phyloP scores from a whole-genome alignment of 768 basidiomycete species.

The Wakefieldia striispora region DNA sequence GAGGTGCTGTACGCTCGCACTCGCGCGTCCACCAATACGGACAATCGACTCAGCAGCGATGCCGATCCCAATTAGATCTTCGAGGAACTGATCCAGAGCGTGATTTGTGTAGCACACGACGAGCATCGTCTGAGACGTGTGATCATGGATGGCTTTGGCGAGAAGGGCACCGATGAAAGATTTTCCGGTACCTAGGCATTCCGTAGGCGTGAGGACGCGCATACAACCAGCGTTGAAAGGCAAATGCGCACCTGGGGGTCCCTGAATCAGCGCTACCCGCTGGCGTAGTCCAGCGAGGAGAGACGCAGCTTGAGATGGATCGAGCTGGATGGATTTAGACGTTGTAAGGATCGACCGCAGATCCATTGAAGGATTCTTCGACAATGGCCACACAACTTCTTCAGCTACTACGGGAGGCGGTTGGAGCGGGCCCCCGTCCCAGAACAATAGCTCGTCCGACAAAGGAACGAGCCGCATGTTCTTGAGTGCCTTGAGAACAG shows the following conservation, averaged over 20 bases:
- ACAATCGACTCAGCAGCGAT: slow-evolving; percentile 51
- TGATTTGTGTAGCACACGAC: slow-evolving; percentile 77
- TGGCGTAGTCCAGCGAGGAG: slow-evolving; percentile 56
- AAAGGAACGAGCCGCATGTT: slow-evolving; percentile 46
- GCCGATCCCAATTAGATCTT: slow-evolving; percentile 58
- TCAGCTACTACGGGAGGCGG: slow-evolving; percentile 3
- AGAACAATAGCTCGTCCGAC: slow-evolving; percentile 51
- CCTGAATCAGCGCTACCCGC: slow-evolving; percentile 61
- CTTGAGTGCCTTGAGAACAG: slow-evolving; percentile 59
- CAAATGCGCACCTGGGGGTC: slow-evolving; percentile 57
- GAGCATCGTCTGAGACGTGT: slow-evolving; percentile 49
- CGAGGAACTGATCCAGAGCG: slow-evolving; percentile 68
- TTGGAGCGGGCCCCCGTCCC: slow-evolving; percentile 37
- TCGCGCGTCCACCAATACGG: slow-evolving; percentile 58
- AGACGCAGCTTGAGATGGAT: slow-evolving; percentile 46
- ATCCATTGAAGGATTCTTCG: slow-evolving; percentile 35
- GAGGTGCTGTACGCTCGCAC: slow-evolving; percentile 45
- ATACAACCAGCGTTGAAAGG: background rate
- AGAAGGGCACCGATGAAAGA: slow-evolving; percentile 70
- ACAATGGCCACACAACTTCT: slow-evolving; percentile 29
- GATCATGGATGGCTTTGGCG: slow-evolving; percentile 56
- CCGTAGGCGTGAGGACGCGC: background rate
- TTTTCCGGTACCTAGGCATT: slow-evolving; percentile 61
- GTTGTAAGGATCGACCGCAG: slow-evolving; percentile 38
- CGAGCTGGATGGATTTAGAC: slow-evolving; percentile 44